Conservation (phyloP, 441 rosid species). For the Metrosideros polymorpha region DNA sequence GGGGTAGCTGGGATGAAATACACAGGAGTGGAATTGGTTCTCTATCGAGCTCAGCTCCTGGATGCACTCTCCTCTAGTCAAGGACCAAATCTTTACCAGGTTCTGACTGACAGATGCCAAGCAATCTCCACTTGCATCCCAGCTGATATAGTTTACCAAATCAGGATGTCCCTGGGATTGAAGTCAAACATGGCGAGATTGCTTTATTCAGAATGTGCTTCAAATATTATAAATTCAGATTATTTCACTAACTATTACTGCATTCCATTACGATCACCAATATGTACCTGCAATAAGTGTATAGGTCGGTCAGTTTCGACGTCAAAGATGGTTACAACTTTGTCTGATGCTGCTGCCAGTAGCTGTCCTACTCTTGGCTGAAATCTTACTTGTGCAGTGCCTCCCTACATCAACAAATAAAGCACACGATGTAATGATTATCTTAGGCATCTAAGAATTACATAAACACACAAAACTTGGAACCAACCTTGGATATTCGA, state of each 20-base stretch:
- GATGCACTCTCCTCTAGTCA: conserved; percentile 43
- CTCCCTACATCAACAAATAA: conserved; percentile 33
- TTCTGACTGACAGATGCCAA: conserved; percentile 59
- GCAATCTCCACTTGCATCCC: conserved; percentile 56
- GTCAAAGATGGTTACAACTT: conserved; percentile 48
- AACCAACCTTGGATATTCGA: conserved; percentile 40
- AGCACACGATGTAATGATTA: neutral
- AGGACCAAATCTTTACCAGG: conserved; percentile 57
- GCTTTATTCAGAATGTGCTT: neutral
- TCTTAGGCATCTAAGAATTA: neutral
- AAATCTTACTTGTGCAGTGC: conserved; percentile 56
- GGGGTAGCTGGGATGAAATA: conserved; percentile 52
- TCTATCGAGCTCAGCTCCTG: conserved; percentile 39
- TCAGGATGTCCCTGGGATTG: conserved; percentile 40
- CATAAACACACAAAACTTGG: neutral
- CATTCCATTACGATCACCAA: neutral
- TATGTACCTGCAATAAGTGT: conserved; percentile 36
- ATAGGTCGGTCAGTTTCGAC: conserved; percentile 40
- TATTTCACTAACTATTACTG: neutral
- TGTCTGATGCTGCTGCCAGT: conserved; percentile 58
- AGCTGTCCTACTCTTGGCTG: conserved; percentile 53
- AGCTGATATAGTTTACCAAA: conserved; percentile 46
- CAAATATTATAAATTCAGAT: neutral
- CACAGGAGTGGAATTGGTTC: conserved; percentile 57
- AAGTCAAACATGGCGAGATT: neutral